These are phyloP conservation scores for Artemisia tridentata DNA, from an alignment of 129 eudicot species.

Conservation along the genomic window DNA sequence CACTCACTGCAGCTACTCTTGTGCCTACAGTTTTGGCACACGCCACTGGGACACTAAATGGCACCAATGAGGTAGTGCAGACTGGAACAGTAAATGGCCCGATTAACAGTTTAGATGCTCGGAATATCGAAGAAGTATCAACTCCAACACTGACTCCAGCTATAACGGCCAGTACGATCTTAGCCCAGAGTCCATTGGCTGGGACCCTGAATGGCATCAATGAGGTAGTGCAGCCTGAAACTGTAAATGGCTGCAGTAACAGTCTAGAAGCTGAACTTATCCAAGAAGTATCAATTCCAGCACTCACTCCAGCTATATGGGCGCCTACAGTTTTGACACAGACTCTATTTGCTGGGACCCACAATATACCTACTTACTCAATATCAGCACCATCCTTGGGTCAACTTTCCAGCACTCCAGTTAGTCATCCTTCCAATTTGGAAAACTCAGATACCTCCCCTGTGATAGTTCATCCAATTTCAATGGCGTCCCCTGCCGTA, in stretches of 20 bases:
- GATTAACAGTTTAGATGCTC: neutral
- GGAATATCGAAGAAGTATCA: no score
- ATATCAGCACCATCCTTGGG: constrained; percentile 3
- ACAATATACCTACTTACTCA: neutral
- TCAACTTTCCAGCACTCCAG: constrained; percentile 6
- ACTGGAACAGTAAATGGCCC: neutral
- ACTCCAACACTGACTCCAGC: neutral
- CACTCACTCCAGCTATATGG: neutral
- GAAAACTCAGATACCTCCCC: constrained; percentile 1
- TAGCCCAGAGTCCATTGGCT: neutral
- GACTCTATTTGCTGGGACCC: constrained; percentile 1
- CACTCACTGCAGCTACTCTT: neutral
- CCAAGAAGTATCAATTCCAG: constrained; percentile 7
- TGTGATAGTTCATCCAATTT: neutral
- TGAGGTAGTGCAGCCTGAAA: no score
- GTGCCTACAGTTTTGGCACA: constrained; percentile 9
- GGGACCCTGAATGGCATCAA: no score
- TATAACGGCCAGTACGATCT: neutral
- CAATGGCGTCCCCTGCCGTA: constrained; percentile 19
- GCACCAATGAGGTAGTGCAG: neutral
- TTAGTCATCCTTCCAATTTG: constrained; percentile 15
- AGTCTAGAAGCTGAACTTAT: no score
- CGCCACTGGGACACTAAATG: neutral
- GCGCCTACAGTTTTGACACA: constrained; percentile 5
- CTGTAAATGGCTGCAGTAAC: no score